Evolutionary conservation across 345 rosid species (phyloP).

Genomic region (Brassica carinata): DNA sequence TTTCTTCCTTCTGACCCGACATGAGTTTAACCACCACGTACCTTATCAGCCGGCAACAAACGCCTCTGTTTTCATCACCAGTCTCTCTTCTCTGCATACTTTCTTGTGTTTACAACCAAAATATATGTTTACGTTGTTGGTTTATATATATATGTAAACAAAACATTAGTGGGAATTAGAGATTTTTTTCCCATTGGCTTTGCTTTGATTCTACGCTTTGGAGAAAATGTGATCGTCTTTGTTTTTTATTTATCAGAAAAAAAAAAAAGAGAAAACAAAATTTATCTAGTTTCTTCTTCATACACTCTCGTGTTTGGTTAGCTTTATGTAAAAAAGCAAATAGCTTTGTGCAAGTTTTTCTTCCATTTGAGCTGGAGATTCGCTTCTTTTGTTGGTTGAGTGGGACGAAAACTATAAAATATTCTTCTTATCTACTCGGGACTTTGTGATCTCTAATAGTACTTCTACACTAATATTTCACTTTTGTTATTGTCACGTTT

Average conservation of each 20-base stretch:
- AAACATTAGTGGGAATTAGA: constrained; percentile 12
- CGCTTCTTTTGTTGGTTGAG: constrained; percentile 36
- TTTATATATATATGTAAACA: constrained; percentile 12
- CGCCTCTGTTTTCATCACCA: constrained; percentile 23
- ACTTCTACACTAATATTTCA: constrained; percentile 1
- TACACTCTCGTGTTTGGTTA: not conserved
- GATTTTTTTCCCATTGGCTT: constrained; percentile 4
- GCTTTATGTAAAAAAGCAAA: constrained; percentile 12
- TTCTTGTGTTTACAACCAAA: not conserved
- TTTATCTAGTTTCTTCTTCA: constrained; percentile 32
- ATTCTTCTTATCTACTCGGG: constrained; percentile 18
- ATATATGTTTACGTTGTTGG: constrained; percentile 6
- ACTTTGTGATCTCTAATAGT: constrained; percentile 24
- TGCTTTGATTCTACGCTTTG: constrained; percentile 47
- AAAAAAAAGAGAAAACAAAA: constrained; percentile 11
- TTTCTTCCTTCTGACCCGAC: constrained; percentile 16
- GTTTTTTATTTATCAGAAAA: not conserved
- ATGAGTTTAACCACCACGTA: constrained; percentile 31
- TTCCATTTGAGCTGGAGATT: constrained; percentile 42
- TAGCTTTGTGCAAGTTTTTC: constrained; percentile 38
- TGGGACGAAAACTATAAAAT: constrained; percentile 26
- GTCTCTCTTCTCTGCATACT: constrained; percentile 27
- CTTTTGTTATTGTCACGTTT: constrained; percentile 38
- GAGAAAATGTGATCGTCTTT: constrained; percentile 25
- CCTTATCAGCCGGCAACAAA: constrained; percentile 22